Evolutionary conservation across 2,329 filamentous ascomycete species (phyloP).

Genomic region (Stagonosporopsis rhizophila): DNA sequence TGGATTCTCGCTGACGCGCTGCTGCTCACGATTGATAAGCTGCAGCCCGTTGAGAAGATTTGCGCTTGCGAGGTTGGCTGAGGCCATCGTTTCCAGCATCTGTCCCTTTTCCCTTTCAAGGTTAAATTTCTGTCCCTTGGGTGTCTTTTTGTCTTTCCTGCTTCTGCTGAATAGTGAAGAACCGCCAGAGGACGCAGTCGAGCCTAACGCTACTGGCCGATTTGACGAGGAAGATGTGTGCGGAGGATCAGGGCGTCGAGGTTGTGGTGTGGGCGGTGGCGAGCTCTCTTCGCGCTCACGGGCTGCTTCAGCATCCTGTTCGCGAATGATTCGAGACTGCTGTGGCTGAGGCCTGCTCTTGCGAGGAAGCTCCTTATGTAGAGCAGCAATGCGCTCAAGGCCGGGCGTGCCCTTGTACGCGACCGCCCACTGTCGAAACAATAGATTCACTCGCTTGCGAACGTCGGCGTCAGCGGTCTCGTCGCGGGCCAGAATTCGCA

Average conservation of each 20-base stretch:
- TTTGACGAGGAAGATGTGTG: conserved; percentile 40
- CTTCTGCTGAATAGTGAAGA: conserved; percentile 62
- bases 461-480: conserved; percentile 84
- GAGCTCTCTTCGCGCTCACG: conserved; percentile 66
- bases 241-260: conserved; percentile 35
- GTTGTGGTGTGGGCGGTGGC: conserved; percentile 42
- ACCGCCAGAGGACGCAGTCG: conserved; percentile 51
- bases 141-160: conserved; percentile 59
- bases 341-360: conserved; percentile 69
- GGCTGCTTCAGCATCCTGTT: conserved; percentile 77
- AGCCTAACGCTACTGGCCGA: conserved; percentile 37
- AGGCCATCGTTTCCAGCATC: conserved; percentile 88
- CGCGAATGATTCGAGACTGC: conserved; percentile 81
- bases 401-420: conserved; percentile 83
- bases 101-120: conserved; percentile 85
- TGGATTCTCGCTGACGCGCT: conserved; percentile 85
- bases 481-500: conserved; percentile 86
- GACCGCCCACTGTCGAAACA: conserved; percentile 86
- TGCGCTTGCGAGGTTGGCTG: conserved; percentile 87
- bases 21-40: conserved; percentile 85
- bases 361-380: conserved; percentile 75
- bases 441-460: conserved; percentile 82
- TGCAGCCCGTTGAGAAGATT: conserved; percentile 88
- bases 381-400: conserved; percentile 76
- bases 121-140: conserved; percentile 72